These are phyloP conservation scores for Plasmodium adleri DNA, from an alignment of 169 alveolate species.

Conservation along the genomic window DNA sequence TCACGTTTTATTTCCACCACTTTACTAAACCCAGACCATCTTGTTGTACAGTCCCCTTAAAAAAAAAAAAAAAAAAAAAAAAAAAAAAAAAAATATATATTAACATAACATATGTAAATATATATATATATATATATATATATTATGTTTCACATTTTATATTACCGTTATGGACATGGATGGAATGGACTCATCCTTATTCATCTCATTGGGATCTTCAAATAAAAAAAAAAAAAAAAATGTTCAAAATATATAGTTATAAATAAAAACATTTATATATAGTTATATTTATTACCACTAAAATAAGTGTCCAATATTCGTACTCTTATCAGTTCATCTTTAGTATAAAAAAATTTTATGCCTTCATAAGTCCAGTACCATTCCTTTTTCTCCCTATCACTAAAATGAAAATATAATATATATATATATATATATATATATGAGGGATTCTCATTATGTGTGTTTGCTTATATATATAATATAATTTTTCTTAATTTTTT, in stretches of 20 bases:
- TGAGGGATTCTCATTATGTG: background rate
- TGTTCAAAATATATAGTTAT: background rate
- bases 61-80: slow-evolving; percentile 5
- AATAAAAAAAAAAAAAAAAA: background rate
- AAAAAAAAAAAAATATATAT: too few species aligned
- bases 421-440: background rate
- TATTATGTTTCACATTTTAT: background rate
- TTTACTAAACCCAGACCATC: slow-evolving; percentile 70
- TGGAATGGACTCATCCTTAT: slow-evolving; percentile 47
- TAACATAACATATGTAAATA: too few species aligned
- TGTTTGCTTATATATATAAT: background rate
- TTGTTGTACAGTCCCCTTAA: slow-evolving; percentile 67
- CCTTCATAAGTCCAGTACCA: slow-evolving; percentile 72
- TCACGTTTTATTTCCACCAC: slow-evolving; percentile 42
- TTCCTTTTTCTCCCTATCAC: slow-evolving; percentile 57
- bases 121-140: background rate
- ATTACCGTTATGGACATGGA: slow-evolving; percentile 76
- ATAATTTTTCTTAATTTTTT: background rate
- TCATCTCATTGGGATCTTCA: slow-evolving; percentile 56
- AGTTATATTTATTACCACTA: slow-evolving; percentile 29
- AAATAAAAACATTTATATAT: background rate
- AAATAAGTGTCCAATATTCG: slow-evolving; percentile 60
- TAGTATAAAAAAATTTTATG: slow-evolving; percentile 57
- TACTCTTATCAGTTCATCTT: slow-evolving; percentile 48
- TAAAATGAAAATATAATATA: background rate